A percentile compares a stretch with the other conserved stretches of the same genome.
Conservation (phyloP, 257 asterid species). For the Rehmannia glutinosa region DNA sequence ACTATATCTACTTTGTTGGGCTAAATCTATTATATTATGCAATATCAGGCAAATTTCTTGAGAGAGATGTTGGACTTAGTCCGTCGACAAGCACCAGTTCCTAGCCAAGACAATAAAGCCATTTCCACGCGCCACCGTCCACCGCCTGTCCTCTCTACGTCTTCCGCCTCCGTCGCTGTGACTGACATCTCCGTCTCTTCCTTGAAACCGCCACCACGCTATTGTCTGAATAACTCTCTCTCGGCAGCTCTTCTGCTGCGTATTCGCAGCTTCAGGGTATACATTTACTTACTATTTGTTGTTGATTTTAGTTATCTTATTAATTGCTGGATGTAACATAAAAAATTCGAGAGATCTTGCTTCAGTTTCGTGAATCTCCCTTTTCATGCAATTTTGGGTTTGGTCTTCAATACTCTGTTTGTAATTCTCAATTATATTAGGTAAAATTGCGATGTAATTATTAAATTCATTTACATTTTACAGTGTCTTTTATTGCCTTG, state of each 20-base stretch:
- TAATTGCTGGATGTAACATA: background rate
- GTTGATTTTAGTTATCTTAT: background rate
- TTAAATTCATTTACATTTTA: background rate
- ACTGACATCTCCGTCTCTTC: background rate
- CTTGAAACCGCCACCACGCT: too few species aligned
- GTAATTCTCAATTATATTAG: background rate
- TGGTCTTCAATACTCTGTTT: background rate
- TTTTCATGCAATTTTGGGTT: background rate
- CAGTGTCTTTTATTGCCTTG: too few species aligned
- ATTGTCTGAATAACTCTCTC: too few species aligned
- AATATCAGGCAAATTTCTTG: too few species aligned
- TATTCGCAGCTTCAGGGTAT: background rate
- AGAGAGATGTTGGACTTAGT: too few species aligned
- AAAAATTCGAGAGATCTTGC: background rate
- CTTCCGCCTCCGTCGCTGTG: background rate
- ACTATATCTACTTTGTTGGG: too few species aligned
- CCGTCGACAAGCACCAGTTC: background rate
- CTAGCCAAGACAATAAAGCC: background rate
- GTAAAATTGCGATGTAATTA: background rate
- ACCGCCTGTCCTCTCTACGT: background rate
- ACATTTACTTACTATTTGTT: too few species aligned
- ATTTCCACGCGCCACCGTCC: background rate
- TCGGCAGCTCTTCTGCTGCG: background rate
- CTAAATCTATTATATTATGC: too few species aligned
- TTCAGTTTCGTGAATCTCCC: background rate